Base-by-base conservation (phyloP, 352 stramenopile genomes). In the Globisporangium acanthophoron region DNA sequence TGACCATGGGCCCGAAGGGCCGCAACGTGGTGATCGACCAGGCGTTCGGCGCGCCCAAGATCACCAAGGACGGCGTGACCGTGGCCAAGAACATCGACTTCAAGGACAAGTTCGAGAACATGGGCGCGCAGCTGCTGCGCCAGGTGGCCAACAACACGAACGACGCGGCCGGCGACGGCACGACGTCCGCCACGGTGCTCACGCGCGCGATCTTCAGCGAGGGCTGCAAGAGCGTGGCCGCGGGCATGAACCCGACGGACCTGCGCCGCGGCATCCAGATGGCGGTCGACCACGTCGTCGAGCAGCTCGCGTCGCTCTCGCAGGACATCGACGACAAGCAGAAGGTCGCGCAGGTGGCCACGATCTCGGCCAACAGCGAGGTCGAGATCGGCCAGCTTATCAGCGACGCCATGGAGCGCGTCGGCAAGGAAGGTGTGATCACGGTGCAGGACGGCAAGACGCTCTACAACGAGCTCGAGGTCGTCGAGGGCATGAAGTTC, bases 401-500 rank as follows among this genome's bases (percentile, higher is more conserved):
- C 70, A 90, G 80, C 51, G 97, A 99, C 72, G 98, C 98, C 62
- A 99, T 99, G 97, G 97, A 99, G 77, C 86, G 96, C 53, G 98
- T 99, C 31, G 97, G 97, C 64, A 99, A 99, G 76, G 97, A 99
- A 65, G 98, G 98, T 58, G 96, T 98, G 31, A 98, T 98, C 77
- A 98, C 94, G 18, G 90, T 98, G 37, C 95, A 99, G 83, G 98
- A 99, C 77, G 97, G 97, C 62, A 99, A 99, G 88, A 99, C 97
- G 29, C 74, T 99, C 53, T 95, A 98, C 65, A 99, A 99, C 84
- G 97, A 99, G 80, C 83, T 99, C 29, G 97, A 99, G 73, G 97
- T 99, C 50, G 97, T 99, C 8, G 98, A 99, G 69, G 98, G 98
- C 62, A 99, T 99, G 97, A 98, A 98, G 73, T 99, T 99, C 69